phyloP scores from a whole-genome alignment of 768 basidiomycete species.

The Suillus cothurnatus region DNA sequence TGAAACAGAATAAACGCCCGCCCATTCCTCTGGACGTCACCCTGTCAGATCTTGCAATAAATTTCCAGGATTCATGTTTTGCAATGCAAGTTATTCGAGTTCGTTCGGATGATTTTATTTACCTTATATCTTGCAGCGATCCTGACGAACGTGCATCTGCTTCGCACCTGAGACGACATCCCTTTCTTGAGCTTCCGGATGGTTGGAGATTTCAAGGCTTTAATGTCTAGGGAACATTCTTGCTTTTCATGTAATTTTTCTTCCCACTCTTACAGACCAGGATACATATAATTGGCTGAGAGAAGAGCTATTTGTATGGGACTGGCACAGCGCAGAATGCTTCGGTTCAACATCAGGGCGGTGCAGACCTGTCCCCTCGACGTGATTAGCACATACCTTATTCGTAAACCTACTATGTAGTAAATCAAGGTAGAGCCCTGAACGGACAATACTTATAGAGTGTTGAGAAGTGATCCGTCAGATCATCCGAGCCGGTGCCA shows the following conservation, averaged over 20 bases:
- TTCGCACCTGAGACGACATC: conserved; percentile 75
- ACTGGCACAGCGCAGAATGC: neutral
- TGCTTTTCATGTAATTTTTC: neutral
- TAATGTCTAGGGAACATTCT: conserved; percentile 15
- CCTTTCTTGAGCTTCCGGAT: conserved; percentile 70
- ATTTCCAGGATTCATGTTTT: conserved; percentile 89
- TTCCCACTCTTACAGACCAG: neutral
- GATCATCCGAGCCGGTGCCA: too few relatives aligned
- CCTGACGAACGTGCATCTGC: conserved; percentile 84
- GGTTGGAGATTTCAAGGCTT: conserved; percentile 75
- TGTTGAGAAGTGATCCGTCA: too few relatives aligned
- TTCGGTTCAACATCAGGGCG: neutral
- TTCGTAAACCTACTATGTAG: neutral
- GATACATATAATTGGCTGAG: neutral
- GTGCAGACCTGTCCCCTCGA: neutral
- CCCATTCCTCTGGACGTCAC: conserved; percentile 88
- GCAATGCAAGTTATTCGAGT: conserved; percentile 63
- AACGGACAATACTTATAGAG: too few relatives aligned
- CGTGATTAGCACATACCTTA: neutral
- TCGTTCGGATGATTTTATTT: neutral
- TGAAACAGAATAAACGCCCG: conserved; percentile 84
- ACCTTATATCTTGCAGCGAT: conserved; percentile 49
- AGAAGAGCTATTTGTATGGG: neutral
- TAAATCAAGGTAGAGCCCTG: too few relatives aligned
- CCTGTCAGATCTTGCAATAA: conserved; percentile 75